These are phyloP conservation scores for Aquilaria agallochum DNA, from an alignment of 441 rosid genomes.

Conservation along the genomic window DNA sequence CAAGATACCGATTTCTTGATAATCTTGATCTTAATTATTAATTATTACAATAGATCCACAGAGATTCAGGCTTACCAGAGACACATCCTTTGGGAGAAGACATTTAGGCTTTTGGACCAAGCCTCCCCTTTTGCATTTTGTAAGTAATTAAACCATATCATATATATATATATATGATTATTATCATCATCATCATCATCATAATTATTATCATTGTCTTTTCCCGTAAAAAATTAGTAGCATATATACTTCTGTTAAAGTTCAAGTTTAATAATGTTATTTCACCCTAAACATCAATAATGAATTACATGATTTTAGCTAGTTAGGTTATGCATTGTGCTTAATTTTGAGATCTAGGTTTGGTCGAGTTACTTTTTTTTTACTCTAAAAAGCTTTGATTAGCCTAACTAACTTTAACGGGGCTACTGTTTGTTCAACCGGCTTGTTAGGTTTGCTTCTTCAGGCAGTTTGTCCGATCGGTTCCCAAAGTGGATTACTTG, in stretches of 20 bases:
- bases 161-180: too few species aligned
- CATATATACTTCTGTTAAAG: too few species aligned
- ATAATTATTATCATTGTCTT: background rate
- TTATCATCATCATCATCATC: background rate
- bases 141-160: conserved; percentile 17
- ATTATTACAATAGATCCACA: conserved; percentile 43
- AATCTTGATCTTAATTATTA: too few species aligned
- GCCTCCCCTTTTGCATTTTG: conserved; percentile 45
- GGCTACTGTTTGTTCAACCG: background rate
- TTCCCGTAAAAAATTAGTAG: background rate
- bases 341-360: too few species aligned
- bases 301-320: too few species aligned
- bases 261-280: too few species aligned
- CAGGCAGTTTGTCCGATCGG: conserved; percentile 59
- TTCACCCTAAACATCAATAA: too few species aligned
- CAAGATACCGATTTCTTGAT: too few species aligned
- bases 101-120: conserved; percentile 52
- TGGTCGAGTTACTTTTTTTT: background rate
- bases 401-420: too few species aligned
- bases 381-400: background rate
- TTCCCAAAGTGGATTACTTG: conserved; percentile 65
- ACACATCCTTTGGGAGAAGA: conserved; percentile 69
- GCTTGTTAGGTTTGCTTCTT: conserved; percentile 48
- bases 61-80: conserved; percentile 66
- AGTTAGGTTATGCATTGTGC: too few species aligned